Percentiles rank a stretch among this genome's conserved stretches.
Evolutionary conservation across 2,329 filamentous ascomycete genomes (phyloP).

Genomic region (Microdochium trichocladiopsis): DNA sequence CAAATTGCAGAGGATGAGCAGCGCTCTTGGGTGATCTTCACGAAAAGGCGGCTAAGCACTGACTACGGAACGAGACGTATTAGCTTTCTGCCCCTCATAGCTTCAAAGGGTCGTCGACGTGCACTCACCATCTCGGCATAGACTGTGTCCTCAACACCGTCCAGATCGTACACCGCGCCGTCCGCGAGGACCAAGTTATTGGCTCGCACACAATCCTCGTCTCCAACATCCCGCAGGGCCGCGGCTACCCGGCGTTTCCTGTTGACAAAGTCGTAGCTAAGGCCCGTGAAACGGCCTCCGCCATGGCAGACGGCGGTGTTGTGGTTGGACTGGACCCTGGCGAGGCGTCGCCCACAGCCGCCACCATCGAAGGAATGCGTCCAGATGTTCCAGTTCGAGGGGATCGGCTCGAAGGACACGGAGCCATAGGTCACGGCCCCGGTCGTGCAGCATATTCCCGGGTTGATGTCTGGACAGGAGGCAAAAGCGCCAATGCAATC

Average conservation of each 20-base stretch:
- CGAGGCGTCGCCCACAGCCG: not conserved
- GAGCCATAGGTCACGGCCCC: not conserved
- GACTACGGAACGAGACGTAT: not conserved
- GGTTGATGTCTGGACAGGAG: not conserved
- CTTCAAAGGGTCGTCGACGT: not conserved
- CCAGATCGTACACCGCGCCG: not conserved
- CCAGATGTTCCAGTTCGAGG: not conserved
- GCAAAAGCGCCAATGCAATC: not conserved
- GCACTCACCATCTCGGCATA: not conserved
- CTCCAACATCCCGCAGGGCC: not conserved
- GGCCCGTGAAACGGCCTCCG: not conserved
- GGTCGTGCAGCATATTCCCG: not conserved
- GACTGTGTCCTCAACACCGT: not conserved
- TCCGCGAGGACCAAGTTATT: not conserved
- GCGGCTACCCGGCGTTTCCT: not conserved
- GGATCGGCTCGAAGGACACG: not conserved
- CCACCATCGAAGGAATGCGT: not conserved
- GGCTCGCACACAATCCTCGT: not conserved
- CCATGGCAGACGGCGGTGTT: not conserved
- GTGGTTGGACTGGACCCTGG: not conserved
- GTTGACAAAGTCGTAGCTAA: not conserved
- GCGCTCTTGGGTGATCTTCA: not conserved
- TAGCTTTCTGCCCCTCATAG: not conserved
- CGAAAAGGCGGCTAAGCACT: no score
- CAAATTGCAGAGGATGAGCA: no score